These are phyloP conservation scores for Carex pumila DNA, from an alignment of 176 grass and related monocot genomes.

Conservation along the genomic window DNA sequence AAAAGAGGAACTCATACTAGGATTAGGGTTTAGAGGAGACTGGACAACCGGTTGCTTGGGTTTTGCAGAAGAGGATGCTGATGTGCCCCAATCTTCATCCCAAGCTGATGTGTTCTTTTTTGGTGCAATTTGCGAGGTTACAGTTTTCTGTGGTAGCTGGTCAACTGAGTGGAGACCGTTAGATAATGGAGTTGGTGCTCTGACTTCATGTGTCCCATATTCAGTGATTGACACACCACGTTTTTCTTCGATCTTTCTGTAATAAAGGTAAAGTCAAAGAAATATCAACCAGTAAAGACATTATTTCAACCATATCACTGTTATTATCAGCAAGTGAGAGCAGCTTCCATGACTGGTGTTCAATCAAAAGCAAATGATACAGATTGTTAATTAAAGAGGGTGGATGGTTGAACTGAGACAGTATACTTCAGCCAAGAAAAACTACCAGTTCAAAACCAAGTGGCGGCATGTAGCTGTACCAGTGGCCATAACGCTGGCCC, in stretches of 20 bases:
- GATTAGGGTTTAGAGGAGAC: conserved; percentile 30
- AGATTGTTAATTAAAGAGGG: neutral
- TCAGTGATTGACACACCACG: conserved; percentile 74
- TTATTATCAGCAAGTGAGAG: neutral
- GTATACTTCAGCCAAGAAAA: neutral
- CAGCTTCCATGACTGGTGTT: neutral
- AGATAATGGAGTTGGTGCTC: conserved; percentile 37
- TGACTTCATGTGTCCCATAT: conserved; percentile 46
- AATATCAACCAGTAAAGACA: neutral
- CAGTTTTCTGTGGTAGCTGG: conserved; percentile 25
- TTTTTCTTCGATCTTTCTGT: conserved; percentile 98
- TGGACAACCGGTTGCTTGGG: conserved; percentile 18
- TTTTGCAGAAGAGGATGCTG: conserved; percentile 32
- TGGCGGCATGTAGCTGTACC: neutral
- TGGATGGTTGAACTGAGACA: neutral
- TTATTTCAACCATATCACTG: neutral
- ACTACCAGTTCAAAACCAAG: neutral
- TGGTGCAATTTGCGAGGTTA: neutral
- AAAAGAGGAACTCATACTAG: conserved; percentile 21
- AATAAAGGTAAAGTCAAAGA: neutral
- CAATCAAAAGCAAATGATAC: neutral
- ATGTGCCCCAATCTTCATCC: conserved; percentile 96
- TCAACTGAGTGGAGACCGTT: conserved; percentile 59
- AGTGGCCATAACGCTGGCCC: neutral
- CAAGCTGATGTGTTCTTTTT: conserved; percentile 48